A percentile compares a stretch with the other conserved stretches of the same genome.
phyloP scores from a whole-genome alignment of 805 yeast species.

The Saccharomyces kudriavzevii region DNA sequence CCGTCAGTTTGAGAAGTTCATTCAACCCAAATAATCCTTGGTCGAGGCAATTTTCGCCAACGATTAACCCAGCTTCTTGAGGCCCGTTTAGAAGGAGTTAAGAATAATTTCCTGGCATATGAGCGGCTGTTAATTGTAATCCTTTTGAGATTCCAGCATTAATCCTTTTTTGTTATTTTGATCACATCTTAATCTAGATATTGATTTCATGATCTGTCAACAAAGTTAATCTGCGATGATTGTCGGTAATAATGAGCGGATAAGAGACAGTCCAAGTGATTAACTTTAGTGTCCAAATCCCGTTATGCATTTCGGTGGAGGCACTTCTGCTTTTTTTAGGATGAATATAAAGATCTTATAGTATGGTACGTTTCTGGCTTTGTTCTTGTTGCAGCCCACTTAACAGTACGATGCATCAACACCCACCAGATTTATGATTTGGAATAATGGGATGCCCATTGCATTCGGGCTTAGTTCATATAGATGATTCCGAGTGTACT shows the following conservation, averaged over 20 bases:
- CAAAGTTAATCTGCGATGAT: constrained; percentile 10
- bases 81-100: constrained; percentile 3
- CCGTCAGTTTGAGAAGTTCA: constrained; percentile 9
- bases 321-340: constrained; percentile 1
- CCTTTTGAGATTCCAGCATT: background rate
- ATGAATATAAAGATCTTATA: constrained; percentile 8
- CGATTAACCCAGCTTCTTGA: constrained; percentile 7
- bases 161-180: background rate
- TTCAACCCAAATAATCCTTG: constrained; percentile 6
- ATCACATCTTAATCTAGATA: background rate
- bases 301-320: constrained; percentile 8
- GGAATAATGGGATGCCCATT: constrained; percentile 13
- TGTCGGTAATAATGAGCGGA: background rate
- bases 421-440: constrained; percentile 1
- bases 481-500: background rate
- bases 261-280: constrained; percentile 7
- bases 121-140: constrained; percentile 2
- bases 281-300: constrained; percentile 8
- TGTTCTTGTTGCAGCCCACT: background rate
- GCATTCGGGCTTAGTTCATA: constrained; percentile 8
- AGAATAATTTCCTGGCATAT: constrained; percentile 6
- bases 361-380: background rate
- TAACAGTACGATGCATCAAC: too few species aligned
- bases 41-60: constrained; percentile 7
- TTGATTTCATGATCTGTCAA: constrained; percentile 2